A percentile compares a stretch with the other conserved stretches of the same genome.
Conservation (phyloP, 345 rosid genomes). For the Pistacia integerrima region DNA sequence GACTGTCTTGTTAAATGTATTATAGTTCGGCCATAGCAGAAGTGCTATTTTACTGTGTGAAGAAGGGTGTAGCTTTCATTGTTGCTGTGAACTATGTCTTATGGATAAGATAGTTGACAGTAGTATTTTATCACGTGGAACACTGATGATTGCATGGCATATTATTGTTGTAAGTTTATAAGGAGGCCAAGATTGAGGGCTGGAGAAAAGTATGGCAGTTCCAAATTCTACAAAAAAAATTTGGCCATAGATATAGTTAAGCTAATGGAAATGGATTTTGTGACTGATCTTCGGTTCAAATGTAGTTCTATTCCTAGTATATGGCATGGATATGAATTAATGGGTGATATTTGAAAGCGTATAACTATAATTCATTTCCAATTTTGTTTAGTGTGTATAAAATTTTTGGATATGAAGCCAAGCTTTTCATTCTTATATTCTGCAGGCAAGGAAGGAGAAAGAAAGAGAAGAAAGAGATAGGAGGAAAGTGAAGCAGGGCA, state of each 20-base stretch:
- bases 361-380: neutral
- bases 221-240: neutral
- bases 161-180: neutral
- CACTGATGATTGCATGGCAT: neutral
- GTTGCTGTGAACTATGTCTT: neutral
- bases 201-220: neutral
- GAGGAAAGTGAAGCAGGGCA: conserved; percentile 62
- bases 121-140: neutral
- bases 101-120: neutral
- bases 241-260: neutral
- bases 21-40: too few species aligned
- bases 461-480: conserved; percentile 72
- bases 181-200: neutral
- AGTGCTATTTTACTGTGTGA: neutral
- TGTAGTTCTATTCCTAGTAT: neutral
- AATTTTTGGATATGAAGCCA: conserved; percentile 1
- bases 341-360: neutral
- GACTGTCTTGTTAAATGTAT: neutral
- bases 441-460: conserved; percentile 69
- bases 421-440: conserved; percentile 16
- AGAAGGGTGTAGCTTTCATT: neutral
- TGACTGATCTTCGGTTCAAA: neutral
- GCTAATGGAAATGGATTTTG: neutral
- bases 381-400: neutral
- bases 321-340: neutral